Evolutionary conservation across 257 asterid species (phyloP).

Genomic region (Haberlea rhodopensis): DNA sequence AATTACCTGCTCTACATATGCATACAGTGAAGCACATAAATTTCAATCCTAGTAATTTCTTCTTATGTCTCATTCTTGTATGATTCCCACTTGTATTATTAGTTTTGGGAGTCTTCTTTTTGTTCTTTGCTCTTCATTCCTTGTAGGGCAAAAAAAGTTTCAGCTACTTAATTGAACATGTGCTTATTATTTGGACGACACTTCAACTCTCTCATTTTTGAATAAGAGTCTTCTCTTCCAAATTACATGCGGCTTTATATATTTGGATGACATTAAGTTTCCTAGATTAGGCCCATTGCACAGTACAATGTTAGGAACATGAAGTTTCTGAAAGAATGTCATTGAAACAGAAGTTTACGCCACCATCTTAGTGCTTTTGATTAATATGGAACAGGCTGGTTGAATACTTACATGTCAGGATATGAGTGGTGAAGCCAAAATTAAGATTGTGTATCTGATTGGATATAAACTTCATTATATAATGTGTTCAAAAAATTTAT

Average conservation of each 20-base stretch:
- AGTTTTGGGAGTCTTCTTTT: not conserved
- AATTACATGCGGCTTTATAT: slow-evolving; percentile 5
- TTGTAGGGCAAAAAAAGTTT: no score
- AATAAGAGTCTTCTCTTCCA: slow-evolving; percentile 12
- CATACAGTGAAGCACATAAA: not conserved
- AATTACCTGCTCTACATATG: not conserved
- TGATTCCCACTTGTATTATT: not conserved
- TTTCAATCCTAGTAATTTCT: not conserved
- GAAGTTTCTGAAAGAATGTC: slow-evolving; percentile 16
- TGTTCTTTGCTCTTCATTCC: no score
- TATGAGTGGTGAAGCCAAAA: not conserved
- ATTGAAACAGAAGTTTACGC: no score
- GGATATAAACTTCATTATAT: not conserved
- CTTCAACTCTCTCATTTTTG: slow-evolving; percentile 6
- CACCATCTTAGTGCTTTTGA: no score
- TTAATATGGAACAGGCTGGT: not conserved
- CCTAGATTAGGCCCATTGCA: not conserved
- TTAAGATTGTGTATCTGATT: not conserved
- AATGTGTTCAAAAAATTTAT: no score
- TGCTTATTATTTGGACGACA: no score
- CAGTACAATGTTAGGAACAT: not conserved
- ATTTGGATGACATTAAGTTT: slow-evolving; percentile 4
- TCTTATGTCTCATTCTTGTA: slow-evolving; percentile 4
- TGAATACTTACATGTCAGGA: not conserved
- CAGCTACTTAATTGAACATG: no score